Conservation (phyloP, 768 basidiomycete species). For the Mycena indigotica region DNA sequence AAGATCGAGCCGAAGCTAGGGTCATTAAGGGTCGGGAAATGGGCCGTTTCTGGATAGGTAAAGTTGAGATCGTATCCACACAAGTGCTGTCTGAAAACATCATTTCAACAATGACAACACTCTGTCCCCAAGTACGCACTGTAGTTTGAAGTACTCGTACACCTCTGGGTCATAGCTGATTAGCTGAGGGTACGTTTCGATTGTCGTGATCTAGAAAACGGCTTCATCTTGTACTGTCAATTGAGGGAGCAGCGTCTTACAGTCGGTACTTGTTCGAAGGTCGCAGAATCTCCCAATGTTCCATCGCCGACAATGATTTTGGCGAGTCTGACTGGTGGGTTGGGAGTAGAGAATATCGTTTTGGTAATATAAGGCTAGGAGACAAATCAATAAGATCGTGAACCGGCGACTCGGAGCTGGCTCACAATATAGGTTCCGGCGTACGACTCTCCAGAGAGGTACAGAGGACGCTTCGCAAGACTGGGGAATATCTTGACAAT, state of each 20-base stretch:
- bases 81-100: conserved; percentile 46
- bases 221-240: background rate
- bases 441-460: conserved; percentile 74
- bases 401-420: background rate
- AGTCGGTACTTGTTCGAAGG: conserved; percentile 56
- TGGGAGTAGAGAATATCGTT: conserved; percentile 60
- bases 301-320: conserved; percentile 76
- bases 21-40: conserved; percentile 46
- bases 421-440: conserved; percentile 70
- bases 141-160: conserved; percentile 65
- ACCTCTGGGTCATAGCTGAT: conserved; percentile 71
- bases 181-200: conserved; percentile 75
- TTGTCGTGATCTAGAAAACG: conserved; percentile 48
- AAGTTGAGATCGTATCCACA: conserved; percentile 70
- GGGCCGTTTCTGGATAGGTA: conserved; percentile 63
- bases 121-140: conserved; percentile 43
- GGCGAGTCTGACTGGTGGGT: conserved; percentile 68
- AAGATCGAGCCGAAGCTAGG: conserved; percentile 22
- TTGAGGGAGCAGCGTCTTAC: conserved; percentile 36
- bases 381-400: background rate
- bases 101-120: background rate
- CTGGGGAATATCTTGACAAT: conserved; percentile 75
- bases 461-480: conserved; percentile 63
- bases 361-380: conserved; percentile 67
- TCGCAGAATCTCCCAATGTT: conserved; percentile 52